Evolutionary conservation across 176 grass and related monocot species (phyloP), one percentile per base, ranked within the genome.

Genomic region (Puya raimondii): DNA sequence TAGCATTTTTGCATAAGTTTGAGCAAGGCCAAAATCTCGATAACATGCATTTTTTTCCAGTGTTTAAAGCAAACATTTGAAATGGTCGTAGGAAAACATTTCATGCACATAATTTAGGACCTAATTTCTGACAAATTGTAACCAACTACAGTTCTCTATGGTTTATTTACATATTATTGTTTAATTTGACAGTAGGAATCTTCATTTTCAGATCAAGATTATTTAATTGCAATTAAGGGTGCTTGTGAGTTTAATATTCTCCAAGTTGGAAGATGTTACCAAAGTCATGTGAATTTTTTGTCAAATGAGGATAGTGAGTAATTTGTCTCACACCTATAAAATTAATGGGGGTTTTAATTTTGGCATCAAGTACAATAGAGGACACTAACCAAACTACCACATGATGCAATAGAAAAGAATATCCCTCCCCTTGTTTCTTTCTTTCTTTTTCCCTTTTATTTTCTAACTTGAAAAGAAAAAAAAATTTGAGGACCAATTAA

Each of bases 211-310:
- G 58, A 63, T 11, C 15, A 17, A 23, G 58, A 63, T 17, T 11
- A 63, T 4, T 12, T 11, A 63, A 11, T 11, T 63, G 10, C 2
- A 63, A 23, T 11, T 63, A 21, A 63, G 58, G 23, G 58, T 17
- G 23, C 18, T 63, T 7, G 6, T 11, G 18, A 3, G 9, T 63
- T 21, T 63, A 63, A 23, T 63, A 63, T 63, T 63, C 20, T 10
- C 9, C 58, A 23, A 23, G 58, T 63, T 17, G 58, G 58, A 63
- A 63, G 58, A 63, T 63, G 20, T 63, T 61, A 61, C 17, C 56
- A 21, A 63, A 21, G 20, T 23, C 18, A 21, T 9, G 18, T 17
- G 15, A 63, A 18, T 15, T 59, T 59, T 59, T 18, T 7, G 14
- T 15, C 15, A 21, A 20, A 20, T 61, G 10, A 10, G 16, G 17